Percentiles rank a stretch among this genome's conserved stretches.
Conservation (phyloP, 352 stramenopile genomes). For the Globisporangium iwayamae region DNA sequence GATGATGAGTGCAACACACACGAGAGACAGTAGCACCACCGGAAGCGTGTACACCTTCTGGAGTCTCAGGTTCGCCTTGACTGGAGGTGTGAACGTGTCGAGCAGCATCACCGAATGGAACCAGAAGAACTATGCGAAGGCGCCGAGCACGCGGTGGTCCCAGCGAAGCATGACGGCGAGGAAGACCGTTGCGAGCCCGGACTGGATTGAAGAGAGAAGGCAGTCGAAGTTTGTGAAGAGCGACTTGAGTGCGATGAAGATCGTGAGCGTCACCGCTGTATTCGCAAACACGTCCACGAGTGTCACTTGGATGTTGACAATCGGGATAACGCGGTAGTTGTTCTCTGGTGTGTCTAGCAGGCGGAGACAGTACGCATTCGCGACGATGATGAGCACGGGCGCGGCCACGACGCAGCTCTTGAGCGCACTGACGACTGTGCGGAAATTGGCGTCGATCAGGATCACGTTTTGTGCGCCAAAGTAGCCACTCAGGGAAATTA, state of each 20-base stretch:
- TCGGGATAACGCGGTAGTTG: slow-evolving; percentile 14
- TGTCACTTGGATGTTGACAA: slow-evolving; percentile 22
- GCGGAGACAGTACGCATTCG: slow-evolving; percentile 6
- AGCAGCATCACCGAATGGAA: slow-evolving; percentile 42
- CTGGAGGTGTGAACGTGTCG: slow-evolving; percentile 36
- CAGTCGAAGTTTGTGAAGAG: slow-evolving; percentile 26
- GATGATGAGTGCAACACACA: slow-evolving; percentile 19
- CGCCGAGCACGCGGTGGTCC: slow-evolving; percentile 24
- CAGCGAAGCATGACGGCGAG: slow-evolving; percentile 33
- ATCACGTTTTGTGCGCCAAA: slow-evolving; percentile 12
- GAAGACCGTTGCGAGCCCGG: slow-evolving; percentile 12
- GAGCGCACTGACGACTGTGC: slow-evolving; percentile 7
- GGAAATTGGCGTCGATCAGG: slow-evolving; percentile 15
- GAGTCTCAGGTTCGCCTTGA: slow-evolving; percentile 21
- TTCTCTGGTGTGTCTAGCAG: slow-evolving; percentile 1
- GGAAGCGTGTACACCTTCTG: slow-evolving; percentile 25
- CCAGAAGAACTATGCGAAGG: slow-evolving; percentile 42
- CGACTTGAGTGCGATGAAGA: slow-evolving; percentile 27
- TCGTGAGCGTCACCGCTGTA: slow-evolving; percentile 29
- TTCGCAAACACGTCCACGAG: slow-evolving; percentile 43
- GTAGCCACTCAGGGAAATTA: slow-evolving; percentile 4
- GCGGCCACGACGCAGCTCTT: not conserved
- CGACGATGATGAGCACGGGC: slow-evolving; percentile 1
- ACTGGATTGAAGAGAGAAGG: slow-evolving; percentile 24
- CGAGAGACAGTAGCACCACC: slow-evolving; percentile 20